Evolutionary conservation across 208 protist species (phyloP).

Genomic region (Acanthamoeba divionensis): DNA sequence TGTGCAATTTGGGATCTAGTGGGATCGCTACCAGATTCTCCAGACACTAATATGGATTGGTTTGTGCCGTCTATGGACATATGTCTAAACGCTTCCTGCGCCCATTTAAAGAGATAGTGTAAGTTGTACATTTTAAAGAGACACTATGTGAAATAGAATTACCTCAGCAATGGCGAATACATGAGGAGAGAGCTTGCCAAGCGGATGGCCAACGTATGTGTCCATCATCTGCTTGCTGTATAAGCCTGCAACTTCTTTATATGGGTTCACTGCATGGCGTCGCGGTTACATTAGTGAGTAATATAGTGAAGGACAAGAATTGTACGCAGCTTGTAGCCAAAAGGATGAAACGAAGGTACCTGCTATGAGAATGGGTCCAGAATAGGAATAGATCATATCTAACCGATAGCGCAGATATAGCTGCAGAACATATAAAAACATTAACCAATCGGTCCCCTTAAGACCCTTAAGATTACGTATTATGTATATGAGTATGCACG

Average conservation of each 20-base stretch:
- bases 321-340: not conserved
- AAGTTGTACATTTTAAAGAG: no score
- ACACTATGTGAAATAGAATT: not conserved
- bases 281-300: conserved; percentile 49
- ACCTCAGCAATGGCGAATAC: conserved; percentile 69
- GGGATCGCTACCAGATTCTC: conserved; percentile 57
- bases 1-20: not conserved
- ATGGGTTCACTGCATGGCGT: conserved; percentile 88
- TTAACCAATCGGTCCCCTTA: not conserved
- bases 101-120: no score
- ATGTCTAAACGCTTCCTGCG: not conserved
- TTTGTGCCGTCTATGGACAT: conserved; percentile 47
- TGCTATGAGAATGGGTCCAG: conserved; percentile 8
- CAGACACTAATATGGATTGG: conserved; percentile 67
- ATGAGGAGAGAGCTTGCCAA: conserved; percentile 68
- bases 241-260: conserved; percentile 73
- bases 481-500: not conserved
- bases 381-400: conserved; percentile 20
- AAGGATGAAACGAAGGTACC: not conserved
- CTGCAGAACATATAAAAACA: not conserved
- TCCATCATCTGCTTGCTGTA: conserved; percentile 55
- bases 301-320: not conserved
- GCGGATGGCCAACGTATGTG: conserved; percentile 13
- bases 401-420: conserved; percentile 17
- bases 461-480: not conserved